phyloP scores from a whole-genome alignment of 108 stramenopile species.

The Mediolabrus comicus region DNA sequence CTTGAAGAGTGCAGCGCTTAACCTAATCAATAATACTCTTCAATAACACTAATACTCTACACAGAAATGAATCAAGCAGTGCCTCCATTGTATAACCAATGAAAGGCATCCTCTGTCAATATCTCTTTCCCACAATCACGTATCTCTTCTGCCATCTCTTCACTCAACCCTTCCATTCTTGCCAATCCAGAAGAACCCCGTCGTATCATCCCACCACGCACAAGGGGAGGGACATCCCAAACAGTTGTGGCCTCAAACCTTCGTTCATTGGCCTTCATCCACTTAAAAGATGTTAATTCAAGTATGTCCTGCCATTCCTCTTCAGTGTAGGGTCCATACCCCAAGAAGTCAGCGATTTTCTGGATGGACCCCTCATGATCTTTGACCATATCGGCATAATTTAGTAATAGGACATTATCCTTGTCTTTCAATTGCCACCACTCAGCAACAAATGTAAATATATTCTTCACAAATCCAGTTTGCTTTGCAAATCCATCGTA shows the following conservation, averaged over 20 bases:
- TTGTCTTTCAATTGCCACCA: constrained; percentile 22
- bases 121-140: neutral
- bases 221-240: neutral
- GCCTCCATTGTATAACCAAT: constrained; percentile 18
- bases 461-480: neutral
- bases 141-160: constrained; percentile 8
- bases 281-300: constrained; percentile 5
- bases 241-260: constrained; percentile 8
- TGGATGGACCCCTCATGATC: constrained; percentile 19
- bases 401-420: constrained; percentile 12
- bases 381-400: constrained; percentile 14
- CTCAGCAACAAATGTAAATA: constrained; percentile 7
- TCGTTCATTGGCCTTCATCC: constrained; percentile 18
- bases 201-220: constrained; percentile 11
- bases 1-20: no score
- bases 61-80: neutral
- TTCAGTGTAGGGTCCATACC: neutral
- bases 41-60: neutral
- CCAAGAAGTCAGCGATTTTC: constrained; percentile 20
- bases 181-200: neutral
- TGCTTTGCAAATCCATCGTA: neutral
- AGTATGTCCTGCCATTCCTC: constrained; percentile 17
- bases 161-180: constrained; percentile 9
- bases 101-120: constrained; percentile 1
- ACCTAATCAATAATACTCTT: no score